phyloP scores from a whole-genome alignment of 192 early-diverging fungal genomes.

The Obelidium mucronatum region DNA sequence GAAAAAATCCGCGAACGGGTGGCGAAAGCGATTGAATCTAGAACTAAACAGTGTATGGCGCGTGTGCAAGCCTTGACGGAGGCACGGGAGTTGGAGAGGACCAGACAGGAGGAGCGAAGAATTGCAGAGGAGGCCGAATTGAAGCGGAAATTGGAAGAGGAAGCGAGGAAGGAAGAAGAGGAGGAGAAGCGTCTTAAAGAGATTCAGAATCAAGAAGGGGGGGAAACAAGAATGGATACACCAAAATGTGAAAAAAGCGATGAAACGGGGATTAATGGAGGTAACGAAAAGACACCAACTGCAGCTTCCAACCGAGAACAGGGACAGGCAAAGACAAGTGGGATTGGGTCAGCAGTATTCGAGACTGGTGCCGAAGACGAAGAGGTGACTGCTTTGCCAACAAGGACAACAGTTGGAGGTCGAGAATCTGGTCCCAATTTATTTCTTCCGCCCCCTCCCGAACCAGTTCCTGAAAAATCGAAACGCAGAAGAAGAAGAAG shows the following conservation, averaged over 20 bases:
- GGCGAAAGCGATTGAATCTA: not conserved
- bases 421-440: not conserved
- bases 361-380: no score
- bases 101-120: not conserved
- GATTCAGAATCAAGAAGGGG: not conserved
- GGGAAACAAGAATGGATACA: not conserved
- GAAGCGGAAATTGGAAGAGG: not conserved
- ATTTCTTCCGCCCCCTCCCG: slow-evolving; percentile 19
- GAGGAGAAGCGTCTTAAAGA: not conserved
- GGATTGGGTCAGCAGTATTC: no score
- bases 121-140: not conserved
- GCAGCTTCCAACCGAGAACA: no score
- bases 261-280: no score
- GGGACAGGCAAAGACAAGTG: no score
- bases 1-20: not conserved
- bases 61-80: slow-evolving; percentile 13
- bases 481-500: not conserved
- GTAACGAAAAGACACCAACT: no score
- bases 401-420: not conserved
- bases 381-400: no score
- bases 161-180: not conserved
- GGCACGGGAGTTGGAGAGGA: slow-evolving; percentile 7
- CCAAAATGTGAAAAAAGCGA: not conserved
- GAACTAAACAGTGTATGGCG: not conserved
- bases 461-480: not conserved